Evolutionary conservation across 352 stramenopile species (phyloP).

Genomic region (Halophytophthora polymorphica): DNA sequence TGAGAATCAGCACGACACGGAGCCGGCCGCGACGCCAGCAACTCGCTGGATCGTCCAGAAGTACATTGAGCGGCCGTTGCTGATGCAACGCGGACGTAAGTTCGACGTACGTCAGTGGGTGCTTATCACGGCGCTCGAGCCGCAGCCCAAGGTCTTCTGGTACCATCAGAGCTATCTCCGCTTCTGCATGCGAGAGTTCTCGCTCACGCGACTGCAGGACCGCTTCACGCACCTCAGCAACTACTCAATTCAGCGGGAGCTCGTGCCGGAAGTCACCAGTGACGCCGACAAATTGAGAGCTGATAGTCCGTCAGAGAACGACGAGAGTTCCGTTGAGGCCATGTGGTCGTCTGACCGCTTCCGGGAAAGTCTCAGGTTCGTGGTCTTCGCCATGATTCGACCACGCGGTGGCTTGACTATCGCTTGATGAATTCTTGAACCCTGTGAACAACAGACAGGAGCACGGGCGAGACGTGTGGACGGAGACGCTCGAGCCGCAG

Average conservation of each 20-base stretch:
- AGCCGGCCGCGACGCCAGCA: neutral
- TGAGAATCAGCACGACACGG: neutral
- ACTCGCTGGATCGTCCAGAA: slow-evolving; percentile 76
- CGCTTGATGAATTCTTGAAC: neutral
- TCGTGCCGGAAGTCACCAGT: neutral
- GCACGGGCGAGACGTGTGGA: slow-evolving; percentile 47
- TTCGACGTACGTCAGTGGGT: slow-evolving; percentile 90
- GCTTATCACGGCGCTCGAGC: slow-evolving; percentile 59
- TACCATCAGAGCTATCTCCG: slow-evolving; percentile 71
- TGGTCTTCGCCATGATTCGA: neutral
- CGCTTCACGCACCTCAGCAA: slow-evolving; percentile 79
- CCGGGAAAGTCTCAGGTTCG: slow-evolving; percentile 33
- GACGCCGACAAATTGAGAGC: neutral
- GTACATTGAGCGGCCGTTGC: slow-evolving; percentile 79
- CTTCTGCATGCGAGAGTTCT: slow-evolving; percentile 64
- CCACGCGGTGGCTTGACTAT: neutral
- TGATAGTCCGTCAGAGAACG: neutral
- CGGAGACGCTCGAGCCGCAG: slow-evolving; percentile 38
- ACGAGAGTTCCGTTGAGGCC: slow-evolving; percentile 12
- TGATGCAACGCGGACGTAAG: slow-evolving; percentile 55
- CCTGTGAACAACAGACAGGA: slow-evolving; percentile 15
- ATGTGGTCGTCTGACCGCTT: slow-evolving; percentile 71
- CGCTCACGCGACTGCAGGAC: slow-evolving; percentile 41
- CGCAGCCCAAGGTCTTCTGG: slow-evolving; percentile 55
- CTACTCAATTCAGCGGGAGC: slow-evolving; percentile 80